phyloP scores from a whole-genome alignment of 306 rosid genomes.

The Begonia masoniana region DNA sequence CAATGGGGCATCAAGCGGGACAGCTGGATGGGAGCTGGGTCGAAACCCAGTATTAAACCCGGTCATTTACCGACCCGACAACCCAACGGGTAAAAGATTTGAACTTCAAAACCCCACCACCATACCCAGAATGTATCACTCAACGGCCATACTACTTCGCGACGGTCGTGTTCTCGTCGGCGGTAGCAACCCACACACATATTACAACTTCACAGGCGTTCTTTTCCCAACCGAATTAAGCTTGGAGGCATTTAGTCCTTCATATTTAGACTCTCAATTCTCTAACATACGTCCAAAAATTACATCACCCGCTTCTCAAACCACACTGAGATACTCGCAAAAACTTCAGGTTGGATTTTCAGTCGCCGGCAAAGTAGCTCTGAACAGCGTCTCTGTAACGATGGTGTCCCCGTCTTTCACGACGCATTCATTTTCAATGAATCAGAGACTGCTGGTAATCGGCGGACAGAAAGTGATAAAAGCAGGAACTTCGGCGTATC shows the following conservation, averaged over 20 bases:
- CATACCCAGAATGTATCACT: slow-evolving; percentile 72
- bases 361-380: no score
- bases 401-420: no score
- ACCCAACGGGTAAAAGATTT: slow-evolving; percentile 38
- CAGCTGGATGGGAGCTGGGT: slow-evolving; percentile 56
- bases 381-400: no score
- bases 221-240: slow-evolving; percentile 66
- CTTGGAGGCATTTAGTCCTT: slow-evolving; percentile 67
- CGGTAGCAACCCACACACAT: slow-evolving; percentile 49
- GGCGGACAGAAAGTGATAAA: no score
- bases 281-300: slow-evolving; percentile 27
- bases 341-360: no score
- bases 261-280: slow-evolving; percentile 32
- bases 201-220: slow-evolving; percentile 31
- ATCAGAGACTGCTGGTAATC: no score
- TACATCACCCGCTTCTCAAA: no score
- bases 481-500: no score
- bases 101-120: slow-evolving; percentile 29
- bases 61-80: slow-evolving; percentile 39
- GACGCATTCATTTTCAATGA: no score
- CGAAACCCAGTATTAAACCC: slow-evolving; percentile 58
- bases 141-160: slow-evolving; percentile 61
- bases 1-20: slow-evolving; percentile 58
- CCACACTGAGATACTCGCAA: no score
- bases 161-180: slow-evolving; percentile 66